phyloP scores from a whole-genome alignment of 805 yeast species.

The Lachancea sp. region DNA sequence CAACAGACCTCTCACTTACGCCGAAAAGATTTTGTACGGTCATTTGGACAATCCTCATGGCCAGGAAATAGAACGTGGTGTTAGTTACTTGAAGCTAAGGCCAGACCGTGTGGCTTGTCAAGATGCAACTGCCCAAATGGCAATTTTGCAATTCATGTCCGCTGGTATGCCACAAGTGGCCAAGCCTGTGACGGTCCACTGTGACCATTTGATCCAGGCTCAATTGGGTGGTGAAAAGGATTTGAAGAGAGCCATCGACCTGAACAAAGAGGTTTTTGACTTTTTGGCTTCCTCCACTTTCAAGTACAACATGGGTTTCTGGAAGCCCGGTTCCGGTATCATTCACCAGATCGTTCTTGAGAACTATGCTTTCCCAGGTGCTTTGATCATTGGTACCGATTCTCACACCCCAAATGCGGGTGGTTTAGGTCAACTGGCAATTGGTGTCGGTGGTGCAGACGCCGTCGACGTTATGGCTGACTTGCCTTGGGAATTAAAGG shows the following conservation, averaged over 20 bases:
- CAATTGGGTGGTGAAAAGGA: constrained; percentile 85
- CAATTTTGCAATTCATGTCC: constrained; percentile 91
- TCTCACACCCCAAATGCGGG: constrained; percentile 98
- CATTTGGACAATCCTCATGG: constrained; percentile 91
- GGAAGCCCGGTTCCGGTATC: constrained; percentile 99
- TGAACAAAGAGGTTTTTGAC: constrained; percentile 92
- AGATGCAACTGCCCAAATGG: constrained; percentile 99
- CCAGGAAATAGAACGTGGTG: constrained; percentile 80
- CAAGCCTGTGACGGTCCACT: constrained; percentile 93
- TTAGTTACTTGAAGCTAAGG: constrained; percentile 84
- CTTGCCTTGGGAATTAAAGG: constrained; percentile 95
- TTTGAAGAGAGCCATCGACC: constrained; percentile 75
- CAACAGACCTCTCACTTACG: constrained; percentile 85
- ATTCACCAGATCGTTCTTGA: constrained; percentile 95
- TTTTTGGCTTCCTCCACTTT: constrained; percentile 86
- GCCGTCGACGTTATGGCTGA: constrained; percentile 96
- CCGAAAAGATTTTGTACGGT: constrained; percentile 91
- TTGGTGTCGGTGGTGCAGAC: constrained; percentile 99
- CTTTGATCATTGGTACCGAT: constrained; percentile 92
- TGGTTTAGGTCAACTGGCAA: constrained; percentile 95
- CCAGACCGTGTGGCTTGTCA: constrained; percentile 99
- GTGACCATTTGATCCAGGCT: constrained; percentile 97
- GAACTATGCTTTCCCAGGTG: constrained; percentile 97
- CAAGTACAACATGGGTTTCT: constrained; percentile 94
- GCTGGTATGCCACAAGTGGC: constrained; percentile 89